These are phyloP conservation scores for Teunomyces atbi DNA, from an alignment of 805 yeast genomes.

Conservation along the genomic window DNA sequence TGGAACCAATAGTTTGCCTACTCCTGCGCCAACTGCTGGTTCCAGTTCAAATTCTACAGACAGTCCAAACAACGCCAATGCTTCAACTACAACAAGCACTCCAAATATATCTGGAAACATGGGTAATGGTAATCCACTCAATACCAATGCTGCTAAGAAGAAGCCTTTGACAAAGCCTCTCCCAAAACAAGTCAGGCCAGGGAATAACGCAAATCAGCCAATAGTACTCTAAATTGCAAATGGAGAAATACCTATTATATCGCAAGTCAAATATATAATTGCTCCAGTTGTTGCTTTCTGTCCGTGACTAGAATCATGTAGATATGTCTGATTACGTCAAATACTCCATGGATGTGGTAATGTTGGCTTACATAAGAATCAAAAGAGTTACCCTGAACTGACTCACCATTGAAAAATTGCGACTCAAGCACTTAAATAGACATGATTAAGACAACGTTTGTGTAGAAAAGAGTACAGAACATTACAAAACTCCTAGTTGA, in stretches of 20 bases:
- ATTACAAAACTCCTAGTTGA: not conserved
- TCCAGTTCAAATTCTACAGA: not conserved
- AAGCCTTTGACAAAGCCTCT: conserved; percentile 1
- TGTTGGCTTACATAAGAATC: not conserved
- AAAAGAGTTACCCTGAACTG: conserved; percentile 30
- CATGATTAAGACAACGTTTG: not conserved
- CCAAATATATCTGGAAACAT: not conserved
- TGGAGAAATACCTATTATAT: not conserved
- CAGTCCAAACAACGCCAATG: not conserved
- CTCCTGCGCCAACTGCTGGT: conserved; percentile 4
- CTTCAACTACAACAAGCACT: not conserved
- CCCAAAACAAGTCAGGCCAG: not conserved
- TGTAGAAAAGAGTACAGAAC: not conserved
- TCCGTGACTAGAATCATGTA: not conserved
- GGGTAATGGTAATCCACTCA: not conserved
- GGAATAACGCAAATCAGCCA: conserved; percentile 3
- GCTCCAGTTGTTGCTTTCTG: not conserved
- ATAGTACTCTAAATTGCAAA: conserved; percentile 1
- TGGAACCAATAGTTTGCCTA: conserved; percentile 1
- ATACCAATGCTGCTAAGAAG: not conserved
- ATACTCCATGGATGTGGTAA: not conserved
- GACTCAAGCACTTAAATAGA: not conserved
- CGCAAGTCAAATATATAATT: not conserved
- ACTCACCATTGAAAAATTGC: conserved; percentile 17
- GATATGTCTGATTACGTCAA: not conserved